phyloP scores from a whole-genome alignment of 1,284 basidiomycete species.

The Cutaneotrichosporon mucoides region DNA sequence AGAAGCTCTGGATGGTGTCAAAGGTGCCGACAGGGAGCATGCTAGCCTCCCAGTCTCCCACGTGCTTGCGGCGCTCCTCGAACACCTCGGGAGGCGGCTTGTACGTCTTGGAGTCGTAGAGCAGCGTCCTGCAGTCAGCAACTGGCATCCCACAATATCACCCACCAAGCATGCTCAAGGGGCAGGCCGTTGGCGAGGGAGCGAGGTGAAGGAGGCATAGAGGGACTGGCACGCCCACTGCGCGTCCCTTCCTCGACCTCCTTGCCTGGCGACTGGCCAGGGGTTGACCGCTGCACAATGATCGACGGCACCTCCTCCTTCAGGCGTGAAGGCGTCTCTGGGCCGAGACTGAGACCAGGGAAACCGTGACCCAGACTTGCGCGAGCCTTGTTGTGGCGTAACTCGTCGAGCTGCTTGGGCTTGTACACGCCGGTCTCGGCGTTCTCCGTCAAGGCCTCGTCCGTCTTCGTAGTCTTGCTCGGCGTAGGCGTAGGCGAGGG shows the following conservation, averaged over 20 bases:
- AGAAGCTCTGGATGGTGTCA: constrained; percentile 80
- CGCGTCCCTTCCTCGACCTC: neutral
- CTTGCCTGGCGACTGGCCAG: neutral
- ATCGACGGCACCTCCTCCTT: constrained; percentile 17
- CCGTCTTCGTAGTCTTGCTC: neutral
- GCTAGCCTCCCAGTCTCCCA: constrained; percentile 57
- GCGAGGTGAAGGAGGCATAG: neutral
- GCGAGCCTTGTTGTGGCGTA: neutral
- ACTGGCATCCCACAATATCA: constrained; percentile 11
- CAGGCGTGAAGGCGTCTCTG: constrained; percentile 2
- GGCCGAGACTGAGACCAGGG: neutral
- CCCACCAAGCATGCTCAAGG: constrained; percentile 73
- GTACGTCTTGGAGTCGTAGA: constrained; percentile 77
- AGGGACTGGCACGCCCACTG: neutral
- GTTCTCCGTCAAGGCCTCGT: no score
- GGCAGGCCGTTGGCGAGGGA: constrained; percentile 59
- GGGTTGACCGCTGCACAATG: constrained; percentile 27
- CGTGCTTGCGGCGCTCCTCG: constrained; percentile 19
- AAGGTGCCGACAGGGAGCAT: constrained; percentile 73
- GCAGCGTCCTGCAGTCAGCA: constrained; percentile 64
- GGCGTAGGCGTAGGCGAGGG: neutral
- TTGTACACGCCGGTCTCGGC: neutral
- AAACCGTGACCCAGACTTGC: constrained; percentile 7
- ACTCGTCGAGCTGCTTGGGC: neutral
- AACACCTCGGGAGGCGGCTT: constrained; percentile 56